Conservation (phyloP, 73 alveolate genomes). For the Tetrahymena thermophila region DNA sequence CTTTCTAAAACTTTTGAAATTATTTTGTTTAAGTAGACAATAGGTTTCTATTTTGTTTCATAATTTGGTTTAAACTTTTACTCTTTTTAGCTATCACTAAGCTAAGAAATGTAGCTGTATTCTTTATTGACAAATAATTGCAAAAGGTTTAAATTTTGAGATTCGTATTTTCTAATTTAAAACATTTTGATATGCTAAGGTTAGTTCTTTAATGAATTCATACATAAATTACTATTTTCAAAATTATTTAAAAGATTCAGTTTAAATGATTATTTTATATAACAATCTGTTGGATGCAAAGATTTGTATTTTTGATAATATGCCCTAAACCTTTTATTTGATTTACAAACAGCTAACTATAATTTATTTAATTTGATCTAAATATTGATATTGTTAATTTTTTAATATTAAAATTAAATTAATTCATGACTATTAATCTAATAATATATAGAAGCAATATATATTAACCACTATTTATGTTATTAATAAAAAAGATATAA, state of each 20-base stretch:
- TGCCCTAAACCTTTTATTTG: too few species aligned
- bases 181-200: neutral
- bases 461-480: too few species aligned
- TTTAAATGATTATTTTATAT: too few species aligned
- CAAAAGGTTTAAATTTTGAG: neutral
- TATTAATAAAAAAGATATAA: too few species aligned
- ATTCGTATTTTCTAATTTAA: neutral
- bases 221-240: neutral
- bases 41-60: neutral
- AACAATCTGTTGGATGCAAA: neutral
- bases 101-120: neutral
- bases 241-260: neutral
- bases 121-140: neutral
- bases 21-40: neutral
- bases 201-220: neutral
- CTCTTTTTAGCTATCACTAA: neutral
- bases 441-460: too few species aligned
- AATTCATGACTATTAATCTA: too few species aligned
- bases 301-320: too few species aligned
- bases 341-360: too few species aligned
- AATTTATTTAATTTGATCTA: too few species aligned
- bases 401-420: too few species aligned
- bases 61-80: neutral
- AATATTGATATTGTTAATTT: too few species aligned
- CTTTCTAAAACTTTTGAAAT: neutral